Evolutionary conservation across 192 early-diverging fungal genomes (phyloP).

Genomic region (Diversispora epigaea): DNA sequence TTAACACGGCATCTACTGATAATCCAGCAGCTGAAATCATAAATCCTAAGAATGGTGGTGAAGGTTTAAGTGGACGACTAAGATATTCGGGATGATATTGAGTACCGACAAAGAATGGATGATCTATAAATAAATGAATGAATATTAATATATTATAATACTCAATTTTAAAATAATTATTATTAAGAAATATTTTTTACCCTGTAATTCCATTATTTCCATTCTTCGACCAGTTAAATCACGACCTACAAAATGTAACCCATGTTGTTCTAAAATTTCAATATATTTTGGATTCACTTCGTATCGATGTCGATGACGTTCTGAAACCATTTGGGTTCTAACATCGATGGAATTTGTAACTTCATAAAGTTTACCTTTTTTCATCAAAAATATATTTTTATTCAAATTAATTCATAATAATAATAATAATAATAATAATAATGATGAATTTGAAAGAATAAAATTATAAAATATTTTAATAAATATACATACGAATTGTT

Average conservation of each 20-base stretch:
- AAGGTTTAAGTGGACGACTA: slow-evolving; percentile 89
- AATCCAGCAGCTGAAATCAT: slow-evolving; percentile 78
- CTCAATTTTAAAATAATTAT: neutral
- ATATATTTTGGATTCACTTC: slow-evolving; percentile 94
- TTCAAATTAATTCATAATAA: too few species aligned
- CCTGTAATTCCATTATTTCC: slow-evolving; percentile 88
- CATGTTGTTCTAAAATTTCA: slow-evolving; percentile 70
- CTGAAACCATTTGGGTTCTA: slow-evolving; percentile 60
- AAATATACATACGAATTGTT: slow-evolving; percentile 56
- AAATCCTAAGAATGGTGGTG: slow-evolving; percentile 90
- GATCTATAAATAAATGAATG: slow-evolving; percentile 46
- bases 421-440: too few species aligned
- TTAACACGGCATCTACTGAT: neutral
- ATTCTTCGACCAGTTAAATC: slow-evolving; percentile 97
- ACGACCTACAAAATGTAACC: slow-evolving; percentile 85
- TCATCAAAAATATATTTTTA: neutral
- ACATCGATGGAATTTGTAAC: neutral
- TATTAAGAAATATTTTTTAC: neutral
- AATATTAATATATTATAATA: neutral
- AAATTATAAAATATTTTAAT: neutral
- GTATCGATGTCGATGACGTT: slow-evolving; percentile 97
- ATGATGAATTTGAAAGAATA: neutral
- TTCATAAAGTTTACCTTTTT: slow-evolving; percentile 10
- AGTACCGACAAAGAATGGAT: slow-evolving; percentile 92
- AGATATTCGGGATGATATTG: slow-evolving; percentile 99